Conservation (phyloP, 768 basidiomycete species). For the Suillus paluster region DNA sequence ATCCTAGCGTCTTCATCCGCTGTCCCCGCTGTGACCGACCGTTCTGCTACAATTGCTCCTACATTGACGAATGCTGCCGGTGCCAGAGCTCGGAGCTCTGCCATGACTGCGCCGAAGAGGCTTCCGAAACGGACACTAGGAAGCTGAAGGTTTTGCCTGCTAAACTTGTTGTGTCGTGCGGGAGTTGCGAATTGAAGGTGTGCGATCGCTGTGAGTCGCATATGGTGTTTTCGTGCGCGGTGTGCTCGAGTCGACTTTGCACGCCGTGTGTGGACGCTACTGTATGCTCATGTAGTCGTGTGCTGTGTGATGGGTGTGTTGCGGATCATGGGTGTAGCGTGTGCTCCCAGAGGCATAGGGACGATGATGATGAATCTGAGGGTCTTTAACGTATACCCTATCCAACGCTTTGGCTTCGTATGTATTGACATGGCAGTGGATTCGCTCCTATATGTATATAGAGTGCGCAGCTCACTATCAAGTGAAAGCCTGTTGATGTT, state of each 20-base stretch:
- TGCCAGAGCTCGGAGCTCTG: neutral
- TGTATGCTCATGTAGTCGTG: neutral
- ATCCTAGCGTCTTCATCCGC: neutral
- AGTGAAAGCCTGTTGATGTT: too few relatives aligned
- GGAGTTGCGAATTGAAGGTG: neutral
- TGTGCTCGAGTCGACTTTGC: neutral
- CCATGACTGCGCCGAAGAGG: neutral
- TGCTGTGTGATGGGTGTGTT: neutral
- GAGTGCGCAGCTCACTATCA: too few relatives aligned
- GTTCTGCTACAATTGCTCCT: neutral
- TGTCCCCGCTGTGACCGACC: neutral
- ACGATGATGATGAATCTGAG: neutral
- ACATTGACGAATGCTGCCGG: neutral
- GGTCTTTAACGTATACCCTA: neutral
- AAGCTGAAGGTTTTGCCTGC: neutral
- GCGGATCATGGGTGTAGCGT: neutral
- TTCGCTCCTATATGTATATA: neutral
- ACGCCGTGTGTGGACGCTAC: neutral
- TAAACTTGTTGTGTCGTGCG: neutral
- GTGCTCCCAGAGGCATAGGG: neutral
- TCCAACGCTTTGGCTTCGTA: neutral
- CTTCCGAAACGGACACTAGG: neutral
- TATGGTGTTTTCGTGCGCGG: neutral
- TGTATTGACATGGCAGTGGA: neutral
- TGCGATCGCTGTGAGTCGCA: neutral